Evolutionary conservation across 805 yeast species (phyloP).

Genomic region (Metschnikowia gelsemii): DNA sequence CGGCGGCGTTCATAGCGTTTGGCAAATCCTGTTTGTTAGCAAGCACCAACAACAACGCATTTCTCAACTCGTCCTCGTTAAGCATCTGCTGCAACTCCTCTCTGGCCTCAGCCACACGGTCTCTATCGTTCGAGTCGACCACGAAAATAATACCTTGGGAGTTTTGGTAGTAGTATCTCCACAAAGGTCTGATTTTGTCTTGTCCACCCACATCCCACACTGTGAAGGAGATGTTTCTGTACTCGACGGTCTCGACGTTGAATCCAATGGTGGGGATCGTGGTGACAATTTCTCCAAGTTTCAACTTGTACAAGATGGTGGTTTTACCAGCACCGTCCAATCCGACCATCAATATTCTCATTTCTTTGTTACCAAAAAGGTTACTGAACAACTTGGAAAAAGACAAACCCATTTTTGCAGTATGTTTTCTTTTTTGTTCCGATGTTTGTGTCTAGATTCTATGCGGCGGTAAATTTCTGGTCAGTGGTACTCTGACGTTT

Average conservation of each 20-base stretch:
- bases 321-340: conserved; percentile 98
- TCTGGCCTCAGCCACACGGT: conserved; percentile 96
- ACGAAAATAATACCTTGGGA: conserved; percentile 98
- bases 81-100: conserved; percentile 98
- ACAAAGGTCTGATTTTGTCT: conserved; percentile 96
- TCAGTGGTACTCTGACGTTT: conserved; percentile 7
- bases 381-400: conserved; percentile 91
- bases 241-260: conserved; percentile 96
- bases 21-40: conserved; percentile 99
- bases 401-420: conserved; percentile 77
- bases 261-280: conserved; percentile 97
- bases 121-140: conserved; percentile 97
- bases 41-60: conserved; percentile 90
- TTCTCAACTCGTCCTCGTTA: conserved; percentile 97
- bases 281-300: conserved; percentile 93
- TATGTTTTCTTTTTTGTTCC: neutral
- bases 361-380: conserved; percentile 96
- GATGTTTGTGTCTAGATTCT: conserved; percentile 7
- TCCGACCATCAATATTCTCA: conserved; percentile 98
- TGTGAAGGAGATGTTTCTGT: conserved; percentile 93
- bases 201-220: conserved; percentile 99
- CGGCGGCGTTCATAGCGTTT: conserved; percentile 98
- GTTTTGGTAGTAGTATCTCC: conserved; percentile 99
- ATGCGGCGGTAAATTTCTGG: neutral
- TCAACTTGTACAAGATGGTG: conserved; percentile 90